Percentiles rank a stretch among this genome's conserved stretches.
Conservation (phyloP, 139 green algal genomes). For the Chlamydomonas schloesseri region DNA sequence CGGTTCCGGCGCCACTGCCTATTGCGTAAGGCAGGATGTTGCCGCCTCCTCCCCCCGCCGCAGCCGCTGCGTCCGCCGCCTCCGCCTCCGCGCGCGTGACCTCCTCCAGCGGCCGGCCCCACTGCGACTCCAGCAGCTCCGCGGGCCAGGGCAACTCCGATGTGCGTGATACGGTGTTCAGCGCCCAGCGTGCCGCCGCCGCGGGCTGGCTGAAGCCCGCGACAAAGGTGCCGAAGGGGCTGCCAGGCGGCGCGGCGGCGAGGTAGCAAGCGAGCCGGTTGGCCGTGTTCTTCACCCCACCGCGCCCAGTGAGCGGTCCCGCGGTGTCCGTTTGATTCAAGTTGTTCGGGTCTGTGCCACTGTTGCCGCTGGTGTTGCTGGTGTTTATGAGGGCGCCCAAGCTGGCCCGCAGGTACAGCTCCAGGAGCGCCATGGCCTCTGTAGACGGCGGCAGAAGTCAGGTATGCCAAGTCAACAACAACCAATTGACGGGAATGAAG, state of each 20-base stretch:
- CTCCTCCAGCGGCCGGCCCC: background rate
- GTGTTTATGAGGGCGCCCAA: background rate
- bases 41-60: background rate
- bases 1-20: background rate
- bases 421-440: constrained; percentile 15
- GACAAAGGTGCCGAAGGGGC: constrained; percentile 14
- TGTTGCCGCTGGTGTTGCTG: background rate
- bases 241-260: background rate
- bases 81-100: background rate
- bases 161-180: background rate
- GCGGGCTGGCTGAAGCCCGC: background rate
- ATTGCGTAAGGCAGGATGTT: background rate
- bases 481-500: no score
- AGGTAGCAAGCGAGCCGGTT: background rate
- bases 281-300: no score
- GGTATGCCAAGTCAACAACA: no score
- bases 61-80: background rate
- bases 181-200: constrained; percentile 2
- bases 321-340: no score
- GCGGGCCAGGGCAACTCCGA: background rate
- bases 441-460: no score
- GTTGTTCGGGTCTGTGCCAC: background rate
- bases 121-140: constrained; percentile 7
- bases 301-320: no score
- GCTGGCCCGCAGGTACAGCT: constrained; percentile 11